phyloP scores from a whole-genome alignment of 2,329 filamentous ascomycete genomes.

The Daldinia sp. region DNA sequence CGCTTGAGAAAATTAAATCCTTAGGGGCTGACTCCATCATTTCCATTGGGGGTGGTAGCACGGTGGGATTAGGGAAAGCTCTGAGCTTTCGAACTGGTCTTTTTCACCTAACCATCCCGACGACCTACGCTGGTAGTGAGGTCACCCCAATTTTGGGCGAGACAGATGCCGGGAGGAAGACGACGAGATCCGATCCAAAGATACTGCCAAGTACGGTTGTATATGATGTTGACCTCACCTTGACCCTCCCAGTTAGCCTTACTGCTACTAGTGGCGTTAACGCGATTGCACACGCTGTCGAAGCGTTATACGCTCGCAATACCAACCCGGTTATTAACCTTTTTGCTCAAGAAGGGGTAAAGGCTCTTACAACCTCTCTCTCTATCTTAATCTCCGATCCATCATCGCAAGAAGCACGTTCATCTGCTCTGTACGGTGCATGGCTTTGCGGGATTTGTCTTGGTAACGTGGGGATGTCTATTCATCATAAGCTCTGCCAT shows the following conservation, averaged over 20 bases:
- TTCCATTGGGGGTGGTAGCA: constrained; percentile 69
- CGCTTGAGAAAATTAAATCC: constrained; percentile 56
- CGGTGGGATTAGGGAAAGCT: constrained; percentile 68
- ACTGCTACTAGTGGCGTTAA: constrained; percentile 69
- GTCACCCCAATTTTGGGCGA: constrained; percentile 73
- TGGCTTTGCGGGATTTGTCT: constrained; percentile 71
- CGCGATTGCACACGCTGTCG: constrained; percentile 71
- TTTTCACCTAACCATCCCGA: constrained; percentile 65
- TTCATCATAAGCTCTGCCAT: constrained; percentile 75
- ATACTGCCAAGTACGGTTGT: constrained; percentile 69
- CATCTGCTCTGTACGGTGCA: constrained; percentile 66
- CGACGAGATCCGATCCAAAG: constrained; percentile 63
- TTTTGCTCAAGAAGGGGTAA: constrained; percentile 65
- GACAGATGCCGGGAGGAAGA: constrained; percentile 65
- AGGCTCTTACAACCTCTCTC: constrained; percentile 60
- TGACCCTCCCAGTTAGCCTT: constrained; percentile 62
- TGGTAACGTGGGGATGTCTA: constrained; percentile 67
- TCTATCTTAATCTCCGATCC: constrained; percentile 60
- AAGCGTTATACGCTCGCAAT: constrained; percentile 69
- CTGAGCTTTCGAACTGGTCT: constrained; percentile 63
- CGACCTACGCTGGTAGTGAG: constrained; percentile 68
- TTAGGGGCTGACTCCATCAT: constrained; percentile 62
- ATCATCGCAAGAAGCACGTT: constrained; percentile 55
- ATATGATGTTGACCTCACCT: constrained; percentile 70
- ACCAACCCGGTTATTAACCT: constrained; percentile 67